These are phyloP conservation scores for Phylloporus sp. DNA, from an alignment of 768 basidiomycete species.

Conservation along the genomic window DNA sequence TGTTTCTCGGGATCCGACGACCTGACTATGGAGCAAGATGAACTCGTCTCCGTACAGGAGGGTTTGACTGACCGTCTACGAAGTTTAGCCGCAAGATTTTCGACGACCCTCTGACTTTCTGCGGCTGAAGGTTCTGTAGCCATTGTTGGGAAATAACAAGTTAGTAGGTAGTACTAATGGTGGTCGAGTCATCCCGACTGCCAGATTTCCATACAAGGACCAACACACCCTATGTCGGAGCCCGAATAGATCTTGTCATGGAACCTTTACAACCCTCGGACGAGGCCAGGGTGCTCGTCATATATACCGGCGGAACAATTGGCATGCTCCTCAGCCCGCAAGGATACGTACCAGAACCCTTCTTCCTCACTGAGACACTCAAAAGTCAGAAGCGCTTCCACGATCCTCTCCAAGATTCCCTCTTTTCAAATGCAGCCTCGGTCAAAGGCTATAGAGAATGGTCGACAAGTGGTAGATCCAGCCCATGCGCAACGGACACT, in stretches of 20 bases:
- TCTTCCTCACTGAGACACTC: conserved; percentile 81
- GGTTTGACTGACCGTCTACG: conserved; percentile 57
- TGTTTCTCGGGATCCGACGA: conserved; percentile 85
- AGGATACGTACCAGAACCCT: conserved; percentile 82
- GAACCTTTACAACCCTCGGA: conserved; percentile 47
- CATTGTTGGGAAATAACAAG: conserved; percentile 29
- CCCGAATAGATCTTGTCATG: conserved; percentile 32
- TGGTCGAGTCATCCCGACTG: conserved; percentile 22
- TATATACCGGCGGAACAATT: conserved; percentile 89
- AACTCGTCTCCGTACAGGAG: conserved; percentile 28
- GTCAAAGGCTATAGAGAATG: conserved; percentile 78
- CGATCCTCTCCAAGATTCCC: conserved; percentile 81
- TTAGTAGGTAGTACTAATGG: not conserved
- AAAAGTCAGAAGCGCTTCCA: conserved; percentile 84
- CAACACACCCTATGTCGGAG: not conserved
- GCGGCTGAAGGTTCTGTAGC: conserved; percentile 35
- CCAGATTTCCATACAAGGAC: conserved; percentile 18
- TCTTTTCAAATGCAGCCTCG: conserved; percentile 76
- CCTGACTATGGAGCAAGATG: conserved; percentile 51
- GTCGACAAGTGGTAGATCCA: conserved; percentile 60
- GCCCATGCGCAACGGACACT: conserved; percentile 30
- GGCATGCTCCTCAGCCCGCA: conserved; percentile 77
- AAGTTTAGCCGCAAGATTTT: conserved; percentile 63
- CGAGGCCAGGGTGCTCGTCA: conserved; percentile 78
- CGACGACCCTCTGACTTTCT: conserved; percentile 56